Evolutionary conservation across 164 flowering plant species (phyloP).

Genomic region (Liquidambar formosana): DNA sequence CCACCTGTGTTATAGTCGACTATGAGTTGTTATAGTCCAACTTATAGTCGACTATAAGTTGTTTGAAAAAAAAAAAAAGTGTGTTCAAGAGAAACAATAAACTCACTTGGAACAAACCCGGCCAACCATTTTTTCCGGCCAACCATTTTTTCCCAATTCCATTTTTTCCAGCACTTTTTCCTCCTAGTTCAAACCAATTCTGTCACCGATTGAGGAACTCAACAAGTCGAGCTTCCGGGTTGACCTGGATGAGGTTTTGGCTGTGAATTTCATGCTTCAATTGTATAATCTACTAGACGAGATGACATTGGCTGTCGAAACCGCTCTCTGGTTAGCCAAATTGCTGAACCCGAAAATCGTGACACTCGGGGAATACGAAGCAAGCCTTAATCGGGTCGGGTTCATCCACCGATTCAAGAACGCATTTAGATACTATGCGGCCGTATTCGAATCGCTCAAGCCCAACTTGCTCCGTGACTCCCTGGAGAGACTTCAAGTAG

Average conservation of each 20-base stretch:
- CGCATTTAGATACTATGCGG: slow-evolving; percentile 66
- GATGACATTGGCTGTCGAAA: slow-evolving; percentile 38
- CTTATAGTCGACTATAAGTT: too few relatives aligned
- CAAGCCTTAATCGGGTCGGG: slow-evolving; percentile 55
- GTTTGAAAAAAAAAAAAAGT: too few relatives aligned
- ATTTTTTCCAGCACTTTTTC: too few relatives aligned
- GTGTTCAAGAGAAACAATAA: too few relatives aligned
- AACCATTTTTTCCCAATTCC: too few relatives aligned
- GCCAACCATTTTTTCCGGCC: too few relatives aligned
- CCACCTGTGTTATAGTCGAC: too few relatives aligned
- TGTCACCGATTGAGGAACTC: slow-evolving; percentile 61
- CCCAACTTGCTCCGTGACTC: slow-evolving; percentile 68
- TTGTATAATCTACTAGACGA: slow-evolving; percentile 71
- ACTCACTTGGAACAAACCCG: too few relatives aligned
- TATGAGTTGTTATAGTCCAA: too few relatives aligned
- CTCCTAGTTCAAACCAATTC: slow-evolving; percentile 74
- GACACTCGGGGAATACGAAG: slow-evolving; percentile 88
- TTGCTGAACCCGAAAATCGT: slow-evolving; percentile 68
- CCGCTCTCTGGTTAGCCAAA: slow-evolving; percentile 59
- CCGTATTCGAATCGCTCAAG: slow-evolving; percentile 85
- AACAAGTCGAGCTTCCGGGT: slow-evolving; percentile 56
- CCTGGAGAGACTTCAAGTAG: slow-evolving; percentile 55
- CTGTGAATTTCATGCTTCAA: slow-evolving; percentile 92
- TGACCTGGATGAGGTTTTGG: slow-evolving; percentile 60
- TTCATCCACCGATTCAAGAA: slow-evolving; percentile 55